Evolutionary conservation across 371 early-diverging fungal species (phyloP), one percentile per base, ranked within the genome.

Genomic region (Rhizopus sp.): DNA sequence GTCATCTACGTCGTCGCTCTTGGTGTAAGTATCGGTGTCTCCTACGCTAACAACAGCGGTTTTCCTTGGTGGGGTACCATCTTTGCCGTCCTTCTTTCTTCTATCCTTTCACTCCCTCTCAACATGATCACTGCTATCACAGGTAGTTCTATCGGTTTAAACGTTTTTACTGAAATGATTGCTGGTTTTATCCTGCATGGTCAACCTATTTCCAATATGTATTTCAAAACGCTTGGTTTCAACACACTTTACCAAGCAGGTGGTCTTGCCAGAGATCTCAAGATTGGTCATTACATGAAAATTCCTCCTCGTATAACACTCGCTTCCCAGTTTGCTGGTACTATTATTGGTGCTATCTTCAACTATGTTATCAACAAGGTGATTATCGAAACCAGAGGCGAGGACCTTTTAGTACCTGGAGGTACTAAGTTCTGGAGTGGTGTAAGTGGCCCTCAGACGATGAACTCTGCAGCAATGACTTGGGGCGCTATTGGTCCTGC

Each of bases 401-500:
- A 68, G 0, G 62, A 70, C 10, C 62, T 83, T 9, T 31, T 72
- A 30, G 65, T 68, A 15, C 69, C 73, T 1, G 64, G 68, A 30
- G 77, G 78, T 15, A 76, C 58, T 50, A 77, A 80, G 34, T 63
- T 83, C 17, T 83, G 83, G 83, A 79, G 72, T 46, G 83, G 80
- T 46, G 66, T 23, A 23, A 23, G 23, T 23, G 23, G 23, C 23
- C 23, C 23, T 23, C 23, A 23, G 75, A 72, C 73, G 8, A 86
- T 85, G 62, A 73, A 77, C 63, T 72, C 77, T 29, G 83, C 84
- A 23, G 86, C 81, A 16, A 77, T 81, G 35, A 86, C 86, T 51
- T 88, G 87, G 90, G 91, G 91, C 48, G 80, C 86, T 3, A 79
- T 92, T 15, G 91, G 91, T 5, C 91, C 93, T 10, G 50, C 69